Conservation (phyloP, 2,329 filamentous ascomycete species). For the Colletotrichum musicola region DNA sequence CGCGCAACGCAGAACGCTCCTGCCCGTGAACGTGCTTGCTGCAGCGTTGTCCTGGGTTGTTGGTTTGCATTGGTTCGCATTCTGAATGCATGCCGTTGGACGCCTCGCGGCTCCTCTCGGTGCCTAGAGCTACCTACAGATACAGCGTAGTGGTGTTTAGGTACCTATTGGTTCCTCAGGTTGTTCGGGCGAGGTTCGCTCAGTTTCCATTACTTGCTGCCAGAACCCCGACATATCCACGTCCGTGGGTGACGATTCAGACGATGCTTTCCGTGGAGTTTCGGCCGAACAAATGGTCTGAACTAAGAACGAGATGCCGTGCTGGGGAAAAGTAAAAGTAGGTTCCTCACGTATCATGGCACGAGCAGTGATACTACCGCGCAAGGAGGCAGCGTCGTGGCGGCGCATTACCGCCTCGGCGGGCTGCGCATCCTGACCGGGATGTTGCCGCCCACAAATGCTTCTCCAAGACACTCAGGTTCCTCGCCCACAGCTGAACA, state of each 20-base stretch:
- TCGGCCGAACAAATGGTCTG: conserved; percentile 31
- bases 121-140: too few relatives aligned
- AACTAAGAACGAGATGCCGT: not conserved
- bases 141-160: too few relatives aligned
- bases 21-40: too few relatives aligned
- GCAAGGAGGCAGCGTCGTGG: conserved; percentile 27
- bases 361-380: not conserved
- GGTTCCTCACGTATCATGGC: too few relatives aligned
- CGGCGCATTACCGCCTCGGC: conserved; percentile 31
- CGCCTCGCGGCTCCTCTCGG: not conserved
- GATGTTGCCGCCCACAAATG: conserved; percentile 16
- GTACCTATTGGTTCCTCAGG: too few relatives aligned
- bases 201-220: not conserved
- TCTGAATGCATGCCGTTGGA: not conserved
- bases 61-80: not conserved
- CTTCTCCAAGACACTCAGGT: not conserved
- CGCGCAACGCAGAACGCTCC: conserved; percentile 13
- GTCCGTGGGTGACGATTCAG: not conserved
- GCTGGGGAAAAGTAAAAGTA: not conserved
- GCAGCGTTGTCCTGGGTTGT: not conserved
- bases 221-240: too few relatives aligned
- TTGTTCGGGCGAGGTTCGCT: too few relatives aligned
- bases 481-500: conserved; percentile 2
- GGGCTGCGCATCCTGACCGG: conserved; percentile 27
- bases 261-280: conserved; percentile 14